These are phyloP conservation scores for Nannizziopsis barbatae DNA, from an alignment of 2,329 filamentous ascomycete genomes.

Conservation along the genomic window DNA sequence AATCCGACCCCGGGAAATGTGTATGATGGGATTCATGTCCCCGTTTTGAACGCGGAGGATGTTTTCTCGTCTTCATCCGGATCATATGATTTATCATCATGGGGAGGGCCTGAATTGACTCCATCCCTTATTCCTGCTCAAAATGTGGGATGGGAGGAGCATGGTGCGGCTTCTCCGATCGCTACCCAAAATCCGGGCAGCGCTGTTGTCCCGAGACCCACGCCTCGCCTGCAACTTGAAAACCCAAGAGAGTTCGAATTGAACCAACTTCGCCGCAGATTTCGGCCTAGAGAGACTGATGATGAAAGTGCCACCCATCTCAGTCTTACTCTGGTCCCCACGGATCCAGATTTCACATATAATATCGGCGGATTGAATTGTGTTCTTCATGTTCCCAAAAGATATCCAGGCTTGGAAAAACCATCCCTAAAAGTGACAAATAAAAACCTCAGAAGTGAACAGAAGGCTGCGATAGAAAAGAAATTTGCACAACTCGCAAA, in stretches of 20 bases:
- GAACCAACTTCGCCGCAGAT: constrained; percentile 59
- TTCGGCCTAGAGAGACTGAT: constrained; percentile 40
- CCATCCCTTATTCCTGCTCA: neutral
- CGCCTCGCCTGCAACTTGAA: constrained; percentile 52
- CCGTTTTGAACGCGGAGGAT: constrained; percentile 1
- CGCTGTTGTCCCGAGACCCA: constrained; percentile 32
- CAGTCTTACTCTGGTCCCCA: constrained; percentile 56
- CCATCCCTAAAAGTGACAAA: constrained; percentile 56
- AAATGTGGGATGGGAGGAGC: too few species aligned
- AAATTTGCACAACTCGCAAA: constrained; percentile 58
- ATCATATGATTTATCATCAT: neutral
- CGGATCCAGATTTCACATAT: constrained; percentile 76
- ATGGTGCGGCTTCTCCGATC: too few species aligned
- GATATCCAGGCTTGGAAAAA: constrained; percentile 46
- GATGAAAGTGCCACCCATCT: constrained; percentile 46
- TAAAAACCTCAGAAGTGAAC: constrained; percentile 58
- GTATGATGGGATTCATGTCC: constrained; percentile 7
- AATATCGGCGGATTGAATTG: constrained; percentile 60
- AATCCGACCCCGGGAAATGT: neutral
- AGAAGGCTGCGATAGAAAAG: constrained; percentile 63
- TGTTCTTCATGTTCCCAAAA: constrained; percentile 51
- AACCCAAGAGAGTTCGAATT: constrained; percentile 66
- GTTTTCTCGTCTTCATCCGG: neutral
- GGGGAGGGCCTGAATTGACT: neutral
- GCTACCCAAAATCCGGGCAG: neutral